Conservation (phyloP, 305 asterid species). For the Fraxinus velutina region DNA sequence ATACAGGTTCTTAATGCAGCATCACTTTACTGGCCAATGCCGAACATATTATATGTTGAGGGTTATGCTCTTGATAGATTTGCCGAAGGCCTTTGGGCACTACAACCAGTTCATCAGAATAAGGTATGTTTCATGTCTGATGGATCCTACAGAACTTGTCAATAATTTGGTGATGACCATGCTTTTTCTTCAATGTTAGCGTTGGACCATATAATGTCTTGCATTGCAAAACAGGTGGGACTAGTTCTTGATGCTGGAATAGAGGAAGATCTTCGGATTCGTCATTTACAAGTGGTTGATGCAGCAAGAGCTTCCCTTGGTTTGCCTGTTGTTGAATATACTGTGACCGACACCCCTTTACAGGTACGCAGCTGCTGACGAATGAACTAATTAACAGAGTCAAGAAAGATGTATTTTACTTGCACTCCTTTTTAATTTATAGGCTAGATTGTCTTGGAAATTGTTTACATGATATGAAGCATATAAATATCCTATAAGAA, state of each 20-base stretch:
- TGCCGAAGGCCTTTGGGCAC: slow-evolving; percentile 87
- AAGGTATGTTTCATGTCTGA: slow-evolving; percentile 38
- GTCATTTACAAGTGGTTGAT: slow-evolving; percentile 86
- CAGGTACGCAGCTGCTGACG: slow-evolving; percentile 39
- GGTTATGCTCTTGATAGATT: slow-evolving; percentile 91
- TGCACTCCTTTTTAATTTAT: neutral
- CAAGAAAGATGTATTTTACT: neutral
- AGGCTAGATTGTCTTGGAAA: neutral
- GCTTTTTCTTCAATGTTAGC: slow-evolving; percentile 12
- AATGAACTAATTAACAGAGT: neutral
- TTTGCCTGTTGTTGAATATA: slow-evolving; percentile 64
- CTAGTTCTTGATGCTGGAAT: slow-evolving; percentile 86
- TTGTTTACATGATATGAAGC: neutral
- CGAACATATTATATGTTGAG: slow-evolving; percentile 78
- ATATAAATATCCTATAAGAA: neutral
- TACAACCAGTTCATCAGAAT: slow-evolving; percentile 85
- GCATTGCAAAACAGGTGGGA: slow-evolving; percentile 55
- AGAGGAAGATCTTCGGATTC: slow-evolving; percentile 72
- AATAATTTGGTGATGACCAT: slow-evolving; percentile 7
- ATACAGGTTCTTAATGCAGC: slow-evolving; percentile 98
- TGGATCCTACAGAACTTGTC: slow-evolving; percentile 2
- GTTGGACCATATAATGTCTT: slow-evolving; percentile 16
- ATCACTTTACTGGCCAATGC: slow-evolving; percentile 95
- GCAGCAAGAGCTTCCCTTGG: slow-evolving; percentile 96
- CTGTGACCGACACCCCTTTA: slow-evolving; percentile 73